Conservation (phyloP, 208 protist species). For the Crithidia acanthocephali region DNA sequence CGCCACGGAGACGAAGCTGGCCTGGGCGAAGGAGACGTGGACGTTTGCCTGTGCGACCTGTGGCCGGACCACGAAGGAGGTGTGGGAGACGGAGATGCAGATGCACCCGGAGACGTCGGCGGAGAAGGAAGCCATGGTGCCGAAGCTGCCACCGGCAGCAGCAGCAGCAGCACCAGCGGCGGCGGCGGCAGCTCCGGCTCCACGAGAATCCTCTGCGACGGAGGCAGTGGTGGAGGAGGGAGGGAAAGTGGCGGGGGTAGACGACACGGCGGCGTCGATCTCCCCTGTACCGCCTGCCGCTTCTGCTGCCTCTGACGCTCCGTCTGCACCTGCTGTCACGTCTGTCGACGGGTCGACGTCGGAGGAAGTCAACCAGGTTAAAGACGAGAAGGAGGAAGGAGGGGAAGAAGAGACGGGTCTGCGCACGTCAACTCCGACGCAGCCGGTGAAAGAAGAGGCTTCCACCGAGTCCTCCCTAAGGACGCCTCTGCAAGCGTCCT, state of each 20-base stretch:
- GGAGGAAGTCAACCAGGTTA: neutral
- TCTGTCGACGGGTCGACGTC: neutral
- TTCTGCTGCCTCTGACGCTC: conserved; percentile 2
- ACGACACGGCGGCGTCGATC: neutral
- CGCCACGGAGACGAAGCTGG: conserved; percentile 37
- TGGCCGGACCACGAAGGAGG: conserved; percentile 19
- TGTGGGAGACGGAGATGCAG: conserved; percentile 64
- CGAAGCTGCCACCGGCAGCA: conserved; percentile 11
- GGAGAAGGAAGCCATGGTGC: conserved; percentile 33
- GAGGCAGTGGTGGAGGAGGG: conserved; percentile 4
- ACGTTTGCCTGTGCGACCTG: conserved; percentile 53
- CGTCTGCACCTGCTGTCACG: neutral
- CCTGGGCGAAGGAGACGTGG: conserved; percentile 55
- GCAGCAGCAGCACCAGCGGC: neutral
- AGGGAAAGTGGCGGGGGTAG: neutral
- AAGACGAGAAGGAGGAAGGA: neutral
- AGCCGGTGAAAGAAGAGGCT: neutral
- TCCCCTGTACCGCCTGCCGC: neutral
- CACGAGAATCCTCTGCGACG: too few species aligned
- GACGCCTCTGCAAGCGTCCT: too few species aligned
- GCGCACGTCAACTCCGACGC: neutral
- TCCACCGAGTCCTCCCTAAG: too few species aligned
- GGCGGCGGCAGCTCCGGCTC: neutral
- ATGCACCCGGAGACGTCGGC: conserved; percentile 44
- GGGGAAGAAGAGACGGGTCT: neutral